These are phyloP conservation scores for Monosporozyma unispora DNA, from an alignment of 805 yeast species.

Conservation along the genomic window DNA sequence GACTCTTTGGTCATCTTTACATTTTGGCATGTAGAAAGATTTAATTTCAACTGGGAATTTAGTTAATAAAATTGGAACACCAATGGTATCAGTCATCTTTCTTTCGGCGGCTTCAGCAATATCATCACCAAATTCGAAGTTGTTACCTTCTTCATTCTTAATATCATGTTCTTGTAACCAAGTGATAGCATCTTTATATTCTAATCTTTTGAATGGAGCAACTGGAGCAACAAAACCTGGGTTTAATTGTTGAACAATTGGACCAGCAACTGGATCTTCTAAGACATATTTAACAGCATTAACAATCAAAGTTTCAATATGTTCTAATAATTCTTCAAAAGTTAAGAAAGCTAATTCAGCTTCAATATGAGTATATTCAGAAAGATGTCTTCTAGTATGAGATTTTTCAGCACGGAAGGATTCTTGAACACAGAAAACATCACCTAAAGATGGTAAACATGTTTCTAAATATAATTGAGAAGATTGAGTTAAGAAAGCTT, in stretches of 20 bases:
- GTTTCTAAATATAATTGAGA: constrained; percentile 96
- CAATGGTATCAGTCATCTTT: constrained; percentile 92
- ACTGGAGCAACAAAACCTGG: constrained; percentile 80
- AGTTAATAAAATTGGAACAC: constrained; percentile 83
- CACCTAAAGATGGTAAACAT: constrained; percentile 91
- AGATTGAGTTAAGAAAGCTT: constrained; percentile 92
- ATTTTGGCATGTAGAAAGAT: constrained; percentile 95
- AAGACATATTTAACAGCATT: constrained; percentile 64
- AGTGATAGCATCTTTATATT: constrained; percentile 80
- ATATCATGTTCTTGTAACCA: constrained; percentile 96
- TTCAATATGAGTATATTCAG: constrained; percentile 96
- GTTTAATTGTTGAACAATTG: constrained; percentile 82
- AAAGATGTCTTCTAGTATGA: constrained; percentile 95
- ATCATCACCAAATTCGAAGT: constrained; percentile 95
- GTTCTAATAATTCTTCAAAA: constrained; percentile 78
- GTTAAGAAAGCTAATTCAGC: constrained; percentile 82
- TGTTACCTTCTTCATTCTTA: constrained; percentile 88
- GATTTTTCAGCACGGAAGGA: constrained; percentile 98
- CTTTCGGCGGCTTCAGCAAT: constrained; percentile 99
- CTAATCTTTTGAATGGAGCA: constrained; percentile 84
- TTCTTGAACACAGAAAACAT: constrained; percentile 95
- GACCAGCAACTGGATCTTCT: constrained; percentile 89
- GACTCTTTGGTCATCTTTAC: constrained; percentile 82
- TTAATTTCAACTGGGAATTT: constrained; percentile 96
- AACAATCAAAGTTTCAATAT: constrained; percentile 73